Evolutionary conservation across 768 basidiomycete species (phyloP).

Genomic region (Cyclocybe cylindracea): DNA sequence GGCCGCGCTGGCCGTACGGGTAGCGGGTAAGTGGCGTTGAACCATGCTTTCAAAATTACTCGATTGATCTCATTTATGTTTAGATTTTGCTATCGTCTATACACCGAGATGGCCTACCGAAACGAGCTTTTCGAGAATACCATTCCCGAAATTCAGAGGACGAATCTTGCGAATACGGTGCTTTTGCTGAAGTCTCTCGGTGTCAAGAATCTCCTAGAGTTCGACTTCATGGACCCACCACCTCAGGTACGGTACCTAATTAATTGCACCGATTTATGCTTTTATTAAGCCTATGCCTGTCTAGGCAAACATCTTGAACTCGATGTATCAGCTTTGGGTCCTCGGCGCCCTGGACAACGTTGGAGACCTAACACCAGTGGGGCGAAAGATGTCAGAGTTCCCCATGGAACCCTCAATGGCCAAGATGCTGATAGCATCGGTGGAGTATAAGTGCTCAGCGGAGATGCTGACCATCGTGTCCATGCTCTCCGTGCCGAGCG

Average conservation of each 20-base stretch:
- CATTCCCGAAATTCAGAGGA: conserved; percentile 98
- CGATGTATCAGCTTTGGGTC: conserved; percentile 99
- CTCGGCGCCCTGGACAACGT: conserved; percentile 96
- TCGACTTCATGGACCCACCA: conserved; percentile 99
- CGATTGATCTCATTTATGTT: conserved; percentile 2
- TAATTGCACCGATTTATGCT: neutral
- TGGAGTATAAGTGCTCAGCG: conserved; percentile 88
- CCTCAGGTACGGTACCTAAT: conserved; percentile 66
- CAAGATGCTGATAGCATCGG: conserved; percentile 96
- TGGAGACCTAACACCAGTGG: conserved; percentile 90
- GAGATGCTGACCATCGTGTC: conserved; percentile 99
- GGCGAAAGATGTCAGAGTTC: conserved; percentile 98
- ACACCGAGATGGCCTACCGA: conserved; percentile 94
- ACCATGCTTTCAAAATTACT: neutral
- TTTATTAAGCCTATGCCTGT: neutral
- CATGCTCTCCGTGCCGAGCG: conserved; percentile 97
- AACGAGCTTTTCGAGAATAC: conserved; percentile 96
- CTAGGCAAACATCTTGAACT: conserved; percentile 95
- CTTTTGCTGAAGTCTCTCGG: conserved; percentile 92
- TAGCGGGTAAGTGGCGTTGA: conserved; percentile 65
- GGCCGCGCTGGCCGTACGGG: conserved; percentile 98
- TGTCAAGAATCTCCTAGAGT: conserved; percentile 95
- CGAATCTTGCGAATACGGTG: conserved; percentile 97
- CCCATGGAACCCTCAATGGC: conserved; percentile 99
- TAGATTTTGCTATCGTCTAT: conserved; percentile 94